phyloP scores from a whole-genome alignment of 2,329 filamentous ascomycete genomes.

The Ilyonectria sp. region DNA sequence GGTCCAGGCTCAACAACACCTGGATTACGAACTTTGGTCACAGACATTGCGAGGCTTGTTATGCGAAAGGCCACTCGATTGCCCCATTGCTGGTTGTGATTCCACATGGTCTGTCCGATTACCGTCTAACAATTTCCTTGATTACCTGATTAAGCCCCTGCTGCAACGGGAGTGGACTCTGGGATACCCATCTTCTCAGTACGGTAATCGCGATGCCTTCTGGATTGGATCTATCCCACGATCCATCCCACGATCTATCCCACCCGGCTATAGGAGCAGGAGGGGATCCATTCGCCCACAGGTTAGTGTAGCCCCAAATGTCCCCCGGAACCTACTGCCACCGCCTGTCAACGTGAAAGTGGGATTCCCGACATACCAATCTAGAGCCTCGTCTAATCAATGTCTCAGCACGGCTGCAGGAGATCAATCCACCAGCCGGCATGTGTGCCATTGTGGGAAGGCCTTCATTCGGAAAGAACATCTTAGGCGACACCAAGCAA shows the following conservation, averaged over 20 bases:
- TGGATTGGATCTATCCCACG: constrained; percentile 42
- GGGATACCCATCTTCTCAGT: not conserved
- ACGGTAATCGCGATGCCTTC: constrained; percentile 29
- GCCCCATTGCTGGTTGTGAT: not conserved
- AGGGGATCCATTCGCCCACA: constrained; percentile 26
- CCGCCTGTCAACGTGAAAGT: constrained; percentile 20
- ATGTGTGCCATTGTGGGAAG: constrained; percentile 58
- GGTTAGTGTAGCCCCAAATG: constrained; percentile 27
- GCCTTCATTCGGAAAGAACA: constrained; percentile 59
- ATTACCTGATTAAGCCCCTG: constrained; percentile 5
- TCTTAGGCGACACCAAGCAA: constrained; percentile 57
- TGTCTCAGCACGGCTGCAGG: not conserved
- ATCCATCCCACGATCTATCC: constrained; percentile 37
- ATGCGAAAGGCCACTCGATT: not conserved
- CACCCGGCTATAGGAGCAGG: constrained; percentile 33
- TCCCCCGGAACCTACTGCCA: constrained; percentile 16
- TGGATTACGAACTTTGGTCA: constrained; percentile 43
- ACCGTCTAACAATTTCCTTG: not conserved
- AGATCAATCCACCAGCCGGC: constrained; percentile 38
- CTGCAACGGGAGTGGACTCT: constrained; percentile 1
- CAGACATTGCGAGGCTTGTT: not conserved
- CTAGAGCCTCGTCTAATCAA: constrained; percentile 22
- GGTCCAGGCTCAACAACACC: constrained; percentile 7
- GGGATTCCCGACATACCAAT: constrained; percentile 27
- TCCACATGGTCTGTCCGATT: constrained; percentile 2